A percentile compares a stretch with the other conserved stretches of the same genome.
Conservation (phyloP, 1,284 basidiomycete genomes). For the Gomphus sp. region DNA sequence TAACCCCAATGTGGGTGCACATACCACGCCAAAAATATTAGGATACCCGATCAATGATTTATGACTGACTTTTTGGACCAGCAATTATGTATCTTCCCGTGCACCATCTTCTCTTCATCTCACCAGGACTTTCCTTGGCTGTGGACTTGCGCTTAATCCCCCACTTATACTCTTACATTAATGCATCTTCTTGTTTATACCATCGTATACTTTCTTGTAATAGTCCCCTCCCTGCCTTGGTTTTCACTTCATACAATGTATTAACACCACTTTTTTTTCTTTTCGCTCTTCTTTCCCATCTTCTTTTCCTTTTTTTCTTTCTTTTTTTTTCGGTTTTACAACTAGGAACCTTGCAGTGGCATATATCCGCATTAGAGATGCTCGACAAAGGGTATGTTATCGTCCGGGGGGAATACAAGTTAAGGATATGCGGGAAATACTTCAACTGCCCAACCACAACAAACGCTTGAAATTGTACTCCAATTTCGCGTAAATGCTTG, state of each 20-base stretch:
- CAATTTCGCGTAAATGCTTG: conserved; percentile 79
- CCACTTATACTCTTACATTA: background rate
- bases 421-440: background rate
- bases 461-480: conserved; percentile 85
- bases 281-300: too few relatives aligned
- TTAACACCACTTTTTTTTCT: background rate
- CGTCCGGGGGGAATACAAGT: background rate
- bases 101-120: background rate
- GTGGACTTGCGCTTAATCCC: background rate
- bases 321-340: background rate
- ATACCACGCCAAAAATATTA: background rate
- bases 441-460: conserved; percentile 72
- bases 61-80: background rate
- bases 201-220: background rate
- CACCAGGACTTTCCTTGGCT: background rate
- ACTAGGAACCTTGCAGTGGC: background rate
- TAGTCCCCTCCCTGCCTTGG: background rate
- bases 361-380: background rate
- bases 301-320: too few relatives aligned
- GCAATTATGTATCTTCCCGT: background rate
- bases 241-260: background rate
- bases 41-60: background rate
- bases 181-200: background rate
- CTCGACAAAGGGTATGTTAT: background rate
- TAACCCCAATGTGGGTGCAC: background rate